Evolutionary conservation across 805 yeast genomes (phyloP), one percentile per base, ranked within the genome.

Genomic region (Wickerhamomyces xylosicus): DNA sequence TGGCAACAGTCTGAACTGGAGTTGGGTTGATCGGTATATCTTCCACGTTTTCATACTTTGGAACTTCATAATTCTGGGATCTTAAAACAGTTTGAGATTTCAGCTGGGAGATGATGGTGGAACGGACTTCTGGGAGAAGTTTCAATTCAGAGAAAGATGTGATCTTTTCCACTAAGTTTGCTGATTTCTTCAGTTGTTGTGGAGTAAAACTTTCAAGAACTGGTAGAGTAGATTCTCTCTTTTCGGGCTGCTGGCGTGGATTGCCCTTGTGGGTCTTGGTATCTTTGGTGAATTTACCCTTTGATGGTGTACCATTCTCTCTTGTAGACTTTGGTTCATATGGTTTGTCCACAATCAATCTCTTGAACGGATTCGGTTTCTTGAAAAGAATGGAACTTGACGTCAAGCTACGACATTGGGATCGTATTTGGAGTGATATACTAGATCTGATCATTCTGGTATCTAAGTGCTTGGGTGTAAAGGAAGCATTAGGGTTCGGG

Each of bases 1-100:
- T 72, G 5, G 92, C 80, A 5, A 89, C 80, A 4, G 74, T 67
- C 60, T 90, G 98, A 33, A 90, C 83, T 2, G 92, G 85, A 0
- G 95, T 77, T 10, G 97, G 83, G 33, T 48, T 56, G 9, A 63
- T 57, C 10, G 40, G 39, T 2, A 41, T 22, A 10, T 38, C 36
- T 4, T 48, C 47, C 8, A 35, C 41, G 15, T 41, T 43, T 33
- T 46, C 46, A 16, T 39, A 39, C 11, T 37, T 41, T 6, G 33
- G 33, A 5, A 16, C 19, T 33, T 47, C 53, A 38, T 42, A 54
- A 37, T 52, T 55, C 11, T 47, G 51, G 2, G 55, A 52, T 18
- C 55, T 54, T 5, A 67, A 45, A 13, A 71, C 63, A 0, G 79
- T 66, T 40, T 66, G 68, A 1, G 53, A 44, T 38, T 64, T 63